Base-by-base conservation (phyloP, 805 yeast genomes). In the Candida odintsovae region DNA sequence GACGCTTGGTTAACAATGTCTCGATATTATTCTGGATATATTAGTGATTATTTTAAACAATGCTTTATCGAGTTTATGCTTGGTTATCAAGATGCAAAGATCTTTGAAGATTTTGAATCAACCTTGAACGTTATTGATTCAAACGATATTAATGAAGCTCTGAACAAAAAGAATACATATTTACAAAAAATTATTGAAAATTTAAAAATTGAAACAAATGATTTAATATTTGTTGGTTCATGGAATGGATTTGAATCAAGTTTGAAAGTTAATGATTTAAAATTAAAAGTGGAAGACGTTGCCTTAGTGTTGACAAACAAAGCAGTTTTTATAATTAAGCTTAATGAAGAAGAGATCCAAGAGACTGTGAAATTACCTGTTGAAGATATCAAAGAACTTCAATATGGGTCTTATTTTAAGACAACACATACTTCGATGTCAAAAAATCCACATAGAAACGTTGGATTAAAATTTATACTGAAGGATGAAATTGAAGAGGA, bases 21-120 rank as follows among this genome's bases (percentile, higher is more conserved):
- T 2, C 54, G 78, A 38, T 72, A 69, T 47, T 73, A 67, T 47
- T 64, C 71, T 35, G 76, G 76, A 1, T 66, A 64, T 44, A 59
- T 73, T n/a, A 59, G 68, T 21, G 78, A 73, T 55, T 73, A 63
- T 50, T 71, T 68, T 59, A 63, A 62, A 33, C 78, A 73, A 50
- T 70, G 74, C 15, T 57, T 70, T 38, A 58, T 73, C 38, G 77
- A 73, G 50, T 71, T 62, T 43, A 31, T 72, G 1, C 51, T 71
- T 5, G 76, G 77, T 1, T 60, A 63, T 38, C 65, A 62, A 9
- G 58, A 54, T n/a, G 55, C 55, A 19, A 59, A 62, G 12, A 62
- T 65, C 6, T 70, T 73, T 55, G 70, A 68, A 44, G 70, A 68
- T 44, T 73, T 69, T 55, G 76, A 71, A 47, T 59, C 68, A 2